Percentiles rank a stretch among this genome's conserved stretches.
phyloP scores from a whole-genome alignment of 805 yeast genomes.

The Priceomyces haplophilus region DNA sequence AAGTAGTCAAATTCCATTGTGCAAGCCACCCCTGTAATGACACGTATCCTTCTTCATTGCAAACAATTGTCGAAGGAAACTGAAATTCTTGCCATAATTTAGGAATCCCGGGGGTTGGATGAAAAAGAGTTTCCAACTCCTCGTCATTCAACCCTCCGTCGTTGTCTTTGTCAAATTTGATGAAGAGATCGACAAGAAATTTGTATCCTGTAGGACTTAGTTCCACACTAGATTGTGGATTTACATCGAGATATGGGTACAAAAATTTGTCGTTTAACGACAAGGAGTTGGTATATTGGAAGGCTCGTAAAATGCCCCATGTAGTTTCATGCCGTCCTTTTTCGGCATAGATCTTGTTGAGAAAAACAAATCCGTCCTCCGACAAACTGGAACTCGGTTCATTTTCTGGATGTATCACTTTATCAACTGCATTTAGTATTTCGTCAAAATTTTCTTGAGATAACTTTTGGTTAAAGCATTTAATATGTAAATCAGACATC shows the following conservation, averaged over 20 bases:
- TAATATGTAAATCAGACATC: conserved; percentile 62
- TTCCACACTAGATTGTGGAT: conserved; percentile 77
- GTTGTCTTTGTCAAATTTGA: conserved; percentile 87
- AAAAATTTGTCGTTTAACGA: conserved; percentile 77
- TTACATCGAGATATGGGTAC: conserved; percentile 76
- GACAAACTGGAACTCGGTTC: conserved; percentile 54
- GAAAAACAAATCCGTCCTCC: conserved; percentile 67
- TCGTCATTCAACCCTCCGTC: conserved; percentile 88
- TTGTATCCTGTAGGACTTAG: conserved; percentile 89
- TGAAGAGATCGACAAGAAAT: conserved; percentile 84
- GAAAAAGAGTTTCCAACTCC: conserved; percentile 68
- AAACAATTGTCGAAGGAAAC: conserved; percentile 84
- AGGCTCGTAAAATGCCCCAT: conserved; percentile 90
- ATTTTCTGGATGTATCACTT: conserved; percentile 28
- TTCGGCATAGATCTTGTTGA: conserved; percentile 83
- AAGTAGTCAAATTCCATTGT: conserved; percentile 97
- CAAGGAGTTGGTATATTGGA: conserved; percentile 87
- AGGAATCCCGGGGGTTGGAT: conserved; percentile 93
- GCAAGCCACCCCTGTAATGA: conserved; percentile 98
- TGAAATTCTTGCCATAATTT: conserved; percentile 77
- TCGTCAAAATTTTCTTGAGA: conserved; percentile 34
- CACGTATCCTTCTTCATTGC: conserved; percentile 85
- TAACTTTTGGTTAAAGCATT: conserved; percentile 62
- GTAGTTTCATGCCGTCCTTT: conserved; percentile 94
- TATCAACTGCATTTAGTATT: conserved; percentile 32